phyloP scores from a whole-genome alignment of 768 basidiomycete species.

The Macrolepiota dolichaula region DNA sequence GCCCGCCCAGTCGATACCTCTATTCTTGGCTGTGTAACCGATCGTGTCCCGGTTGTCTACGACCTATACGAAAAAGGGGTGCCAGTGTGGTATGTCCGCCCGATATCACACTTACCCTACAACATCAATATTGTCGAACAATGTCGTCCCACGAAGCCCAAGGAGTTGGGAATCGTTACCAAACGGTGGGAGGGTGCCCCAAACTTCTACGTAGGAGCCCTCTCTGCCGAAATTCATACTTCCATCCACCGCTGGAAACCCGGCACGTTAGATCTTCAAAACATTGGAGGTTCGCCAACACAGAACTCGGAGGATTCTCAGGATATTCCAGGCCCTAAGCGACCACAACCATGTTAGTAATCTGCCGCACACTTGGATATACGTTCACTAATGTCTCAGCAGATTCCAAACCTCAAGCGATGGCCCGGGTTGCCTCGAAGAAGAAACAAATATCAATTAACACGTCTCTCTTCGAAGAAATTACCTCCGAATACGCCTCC shows the following conservation, averaged over 20 bases:
- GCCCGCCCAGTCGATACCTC: not conserved
- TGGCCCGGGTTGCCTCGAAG: not conserved
- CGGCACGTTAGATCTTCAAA: not conserved
- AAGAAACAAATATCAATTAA: not conserved
- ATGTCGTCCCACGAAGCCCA: not conserved
- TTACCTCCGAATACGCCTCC: not conserved
- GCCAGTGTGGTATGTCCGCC: not conserved
- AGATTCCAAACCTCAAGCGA: not conserved
- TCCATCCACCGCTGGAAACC: not conserved
- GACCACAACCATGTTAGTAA: not conserved
- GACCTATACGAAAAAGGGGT: not conserved
- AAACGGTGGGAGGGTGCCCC: not conserved
- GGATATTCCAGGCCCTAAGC: not conserved
- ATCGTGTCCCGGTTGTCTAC: not conserved
- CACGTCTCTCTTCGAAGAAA: not conserved
- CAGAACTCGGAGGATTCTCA: not conserved
- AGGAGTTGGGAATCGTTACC: not conserved
- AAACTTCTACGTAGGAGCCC: not conserved
- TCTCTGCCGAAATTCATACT: not conserved
- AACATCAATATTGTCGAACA: not conserved
- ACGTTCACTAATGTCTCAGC: not conserved
- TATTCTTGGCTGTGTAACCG: not conserved
- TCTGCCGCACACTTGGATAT: not conserved
- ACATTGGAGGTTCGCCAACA: not conserved
- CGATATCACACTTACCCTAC: not conserved